Evolutionary conservation across 2,329 filamentous ascomycete genomes (phyloP).

Genomic region (Beauveria asiatica): DNA sequence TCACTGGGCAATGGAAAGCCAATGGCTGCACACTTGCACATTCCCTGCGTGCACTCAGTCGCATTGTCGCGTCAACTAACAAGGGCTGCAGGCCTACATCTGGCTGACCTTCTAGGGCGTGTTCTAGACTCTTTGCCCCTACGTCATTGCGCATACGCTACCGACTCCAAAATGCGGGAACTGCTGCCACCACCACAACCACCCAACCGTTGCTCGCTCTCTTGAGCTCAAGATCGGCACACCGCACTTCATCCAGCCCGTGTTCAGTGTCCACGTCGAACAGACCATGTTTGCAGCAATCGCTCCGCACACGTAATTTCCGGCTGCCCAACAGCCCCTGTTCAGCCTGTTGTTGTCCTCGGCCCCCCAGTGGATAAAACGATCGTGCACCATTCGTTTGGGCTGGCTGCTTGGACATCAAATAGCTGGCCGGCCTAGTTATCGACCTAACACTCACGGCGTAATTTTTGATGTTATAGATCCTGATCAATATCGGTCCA

Average conservation of each 20-base stretch:
- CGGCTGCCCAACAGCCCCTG: constrained; percentile 1
- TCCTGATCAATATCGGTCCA: no score
- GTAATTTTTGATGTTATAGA: no score
- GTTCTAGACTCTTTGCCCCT: constrained; percentile 7
- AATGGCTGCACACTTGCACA: not conserved
- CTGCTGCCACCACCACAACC: not conserved
- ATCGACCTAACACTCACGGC: no score
- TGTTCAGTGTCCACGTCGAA: constrained; percentile 1
- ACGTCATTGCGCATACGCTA: constrained; percentile 8
- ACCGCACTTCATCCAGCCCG: not conserved
- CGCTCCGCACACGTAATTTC: not conserved
- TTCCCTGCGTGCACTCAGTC: not conserved
- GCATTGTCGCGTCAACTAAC: constrained; percentile 2
- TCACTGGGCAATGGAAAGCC: not conserved
- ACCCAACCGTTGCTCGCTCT: not conserved
- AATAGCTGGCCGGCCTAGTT: no score
- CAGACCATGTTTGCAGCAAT: not conserved
- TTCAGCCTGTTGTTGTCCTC: not conserved
- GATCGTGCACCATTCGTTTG: not conserved
- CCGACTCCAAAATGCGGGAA: constrained; percentile 4
- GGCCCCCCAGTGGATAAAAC: not conserved
- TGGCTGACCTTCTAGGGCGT: not conserved
- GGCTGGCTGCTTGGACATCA: no score
- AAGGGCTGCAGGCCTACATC: constrained; percentile 1
- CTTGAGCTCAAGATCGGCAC: constrained; percentile 3